Evolutionary conservation across 2,329 filamentous ascomycete species (phyloP), one percentile per base, ranked within the genome.

Genomic region (Colletotrichum phormii): DNA sequence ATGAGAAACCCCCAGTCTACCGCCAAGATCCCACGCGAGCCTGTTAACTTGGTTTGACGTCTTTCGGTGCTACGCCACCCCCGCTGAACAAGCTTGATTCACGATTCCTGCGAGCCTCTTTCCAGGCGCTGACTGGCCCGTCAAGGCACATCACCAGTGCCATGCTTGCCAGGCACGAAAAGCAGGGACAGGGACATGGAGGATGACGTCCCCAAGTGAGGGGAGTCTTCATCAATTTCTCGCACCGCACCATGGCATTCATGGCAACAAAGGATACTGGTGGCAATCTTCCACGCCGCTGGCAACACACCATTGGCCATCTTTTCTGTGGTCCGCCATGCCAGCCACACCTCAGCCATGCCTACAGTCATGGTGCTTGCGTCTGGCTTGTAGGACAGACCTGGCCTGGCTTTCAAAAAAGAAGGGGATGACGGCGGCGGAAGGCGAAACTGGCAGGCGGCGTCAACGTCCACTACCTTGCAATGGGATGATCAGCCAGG

Each of bases 61-160:
- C 26, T 15, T 18, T n/a, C 71, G 22, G 55, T 65, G 18, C 46
- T 24, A 64, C 71, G 51, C 71, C 60, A 33, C 60, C 71, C 60
- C 71, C 66, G 60, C 71, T 49, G 60, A 72, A 72, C 69, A 72
- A 72, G 65, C 64, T 69, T 69, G 70, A 33, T 58, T 22, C 51
- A 35, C 24, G 4, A 24, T 49, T 46, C 42, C 46, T 29, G 59
- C 54, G 37, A 22, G 42, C 65, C 18, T 35, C n/a, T 6, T 1
- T 8, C 12, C 15, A 26, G 24, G 33, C 24, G 29, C 53, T 71
- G 55, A 72, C 60, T 72, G 71, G 66, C 18, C 42, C 54, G 24
- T 22, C 60, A 9, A 24, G 26, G 24, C 26, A 70, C 18, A 51
- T 61, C 60, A 51, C 35, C 61, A 55, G 33, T 46, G 22, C 33